Conservation (phyloP, 768 basidiomycete species). For the Mrakia frigida region DNA sequence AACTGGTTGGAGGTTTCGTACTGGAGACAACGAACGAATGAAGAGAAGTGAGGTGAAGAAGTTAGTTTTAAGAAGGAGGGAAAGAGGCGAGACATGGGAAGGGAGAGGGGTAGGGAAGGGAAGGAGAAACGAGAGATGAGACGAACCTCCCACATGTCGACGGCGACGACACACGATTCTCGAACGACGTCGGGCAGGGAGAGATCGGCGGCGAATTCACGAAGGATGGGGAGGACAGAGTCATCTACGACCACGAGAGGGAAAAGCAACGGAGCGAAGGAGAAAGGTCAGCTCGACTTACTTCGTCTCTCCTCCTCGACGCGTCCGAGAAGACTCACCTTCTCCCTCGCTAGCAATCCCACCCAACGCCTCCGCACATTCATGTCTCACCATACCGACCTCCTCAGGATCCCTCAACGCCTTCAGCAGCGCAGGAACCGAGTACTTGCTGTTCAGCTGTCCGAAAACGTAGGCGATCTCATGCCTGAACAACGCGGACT, state of each 20-base stretch:
- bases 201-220: constrained; percentile 71
- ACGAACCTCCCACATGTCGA: constrained; percentile 80
- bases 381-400: constrained; percentile 95
- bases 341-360: constrained; percentile 63
- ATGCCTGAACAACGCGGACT: constrained; percentile 91
- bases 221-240: constrained; percentile 78
- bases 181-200: constrained; percentile 84
- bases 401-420: constrained; percentile 70
- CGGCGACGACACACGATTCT: constrained; percentile 91
- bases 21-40: constrained; percentile 45
- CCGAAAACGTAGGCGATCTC: constrained; percentile 99
- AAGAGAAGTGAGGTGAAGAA: background rate
- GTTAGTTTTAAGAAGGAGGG: background rate
- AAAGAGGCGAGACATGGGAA: background rate
- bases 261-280: background rate
- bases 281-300: background rate
- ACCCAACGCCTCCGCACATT: constrained; percentile 97
- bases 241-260: constrained; percentile 47
- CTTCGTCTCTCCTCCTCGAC: background rate
- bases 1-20: constrained; percentile 76
- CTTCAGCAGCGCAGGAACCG: constrained; percentile 73
- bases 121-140: background rate
- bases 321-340: constrained; percentile 33
- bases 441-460: constrained; percentile 81
- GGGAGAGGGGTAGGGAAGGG: too few relatives aligned